Conservation (phyloP, 2,329 filamentous ascomycete species). For the Colletotrichum sansevieriae region DNA sequence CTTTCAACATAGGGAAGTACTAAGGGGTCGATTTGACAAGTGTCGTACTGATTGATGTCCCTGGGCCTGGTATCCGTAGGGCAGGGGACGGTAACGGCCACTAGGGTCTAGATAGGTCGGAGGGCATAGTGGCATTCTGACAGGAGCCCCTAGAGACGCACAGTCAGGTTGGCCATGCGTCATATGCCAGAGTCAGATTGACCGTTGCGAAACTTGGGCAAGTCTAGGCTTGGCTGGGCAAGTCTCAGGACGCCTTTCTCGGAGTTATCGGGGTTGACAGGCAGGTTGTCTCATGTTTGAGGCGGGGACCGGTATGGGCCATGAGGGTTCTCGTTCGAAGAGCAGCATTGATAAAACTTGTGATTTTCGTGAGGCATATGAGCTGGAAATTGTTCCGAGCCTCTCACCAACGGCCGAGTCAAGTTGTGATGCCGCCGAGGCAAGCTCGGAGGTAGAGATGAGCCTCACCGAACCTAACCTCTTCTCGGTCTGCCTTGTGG, state of each 20-base stretch:
- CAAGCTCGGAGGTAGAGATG: slow-evolving; percentile 7
- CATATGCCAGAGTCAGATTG: background rate
- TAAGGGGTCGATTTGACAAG: too few species aligned
- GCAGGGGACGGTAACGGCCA: too few species aligned
- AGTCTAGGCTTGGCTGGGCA: background rate
- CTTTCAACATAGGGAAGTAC: too few species aligned
- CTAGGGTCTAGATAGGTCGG: too few species aligned
- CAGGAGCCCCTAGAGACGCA: background rate
- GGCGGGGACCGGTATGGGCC: background rate
- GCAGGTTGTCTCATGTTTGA: slow-evolving; percentile 3
- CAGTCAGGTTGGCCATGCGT: background rate
- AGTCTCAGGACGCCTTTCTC: slow-evolving; percentile 20
- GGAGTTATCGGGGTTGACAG: slow-evolving; percentile 21
- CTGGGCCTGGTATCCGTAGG: too few species aligned
- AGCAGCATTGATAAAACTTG: too few species aligned
- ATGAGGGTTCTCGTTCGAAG: background rate
- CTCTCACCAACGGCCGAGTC: background rate
- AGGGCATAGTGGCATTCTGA: background rate
- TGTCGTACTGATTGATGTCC: too few species aligned
- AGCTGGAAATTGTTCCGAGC: slow-evolving; percentile 2
- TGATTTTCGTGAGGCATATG: background rate
- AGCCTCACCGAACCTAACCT: background rate
- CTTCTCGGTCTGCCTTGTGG: background rate
- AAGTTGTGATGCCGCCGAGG: background rate
- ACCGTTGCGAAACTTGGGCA: slow-evolving; percentile 9